A percentile compares a stretch with the other conserved stretches of the same genome.
Conservation (phyloP, 2,329 filamentous ascomycete species). For the Cytospora piceae region DNA sequence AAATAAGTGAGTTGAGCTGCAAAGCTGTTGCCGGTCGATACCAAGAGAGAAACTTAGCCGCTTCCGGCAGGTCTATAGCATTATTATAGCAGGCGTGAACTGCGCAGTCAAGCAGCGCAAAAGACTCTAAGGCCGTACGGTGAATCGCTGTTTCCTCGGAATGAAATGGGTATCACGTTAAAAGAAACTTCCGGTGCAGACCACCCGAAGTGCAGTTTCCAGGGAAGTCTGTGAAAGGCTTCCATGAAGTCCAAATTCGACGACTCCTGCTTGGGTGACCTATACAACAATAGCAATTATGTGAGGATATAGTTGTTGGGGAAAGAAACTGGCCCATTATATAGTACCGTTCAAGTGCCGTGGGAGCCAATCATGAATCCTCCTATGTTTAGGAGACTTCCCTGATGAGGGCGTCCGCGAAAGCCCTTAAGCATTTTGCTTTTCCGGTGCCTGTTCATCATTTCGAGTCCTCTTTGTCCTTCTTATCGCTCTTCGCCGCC, state of each 20-base stretch:
- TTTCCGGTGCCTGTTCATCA: background rate
- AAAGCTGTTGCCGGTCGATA: background rate
- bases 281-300: background rate
- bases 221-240: too few species aligned
- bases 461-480: slow-evolving; percentile 12
- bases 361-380: background rate
- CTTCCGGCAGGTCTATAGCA: background rate
- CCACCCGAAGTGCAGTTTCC: too few species aligned
- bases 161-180: too few species aligned
- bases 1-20: background rate
- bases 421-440: background rate
- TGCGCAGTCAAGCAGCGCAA: background rate
- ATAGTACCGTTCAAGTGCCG: background rate
- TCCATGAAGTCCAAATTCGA: too few species aligned
- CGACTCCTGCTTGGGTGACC: too few species aligned
- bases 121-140: background rate
- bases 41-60: background rate
- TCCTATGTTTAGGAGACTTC: background rate
- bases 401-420: background rate
- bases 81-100: background rate
- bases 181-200: too few species aligned
- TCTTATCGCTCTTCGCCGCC: slow-evolving; percentile 19
- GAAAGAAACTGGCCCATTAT: background rate
- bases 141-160: background rate
- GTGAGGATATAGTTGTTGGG: background rate